phyloP scores from a whole-genome alignment of 768 basidiomycete genomes.

The Pholiota microspora region DNA sequence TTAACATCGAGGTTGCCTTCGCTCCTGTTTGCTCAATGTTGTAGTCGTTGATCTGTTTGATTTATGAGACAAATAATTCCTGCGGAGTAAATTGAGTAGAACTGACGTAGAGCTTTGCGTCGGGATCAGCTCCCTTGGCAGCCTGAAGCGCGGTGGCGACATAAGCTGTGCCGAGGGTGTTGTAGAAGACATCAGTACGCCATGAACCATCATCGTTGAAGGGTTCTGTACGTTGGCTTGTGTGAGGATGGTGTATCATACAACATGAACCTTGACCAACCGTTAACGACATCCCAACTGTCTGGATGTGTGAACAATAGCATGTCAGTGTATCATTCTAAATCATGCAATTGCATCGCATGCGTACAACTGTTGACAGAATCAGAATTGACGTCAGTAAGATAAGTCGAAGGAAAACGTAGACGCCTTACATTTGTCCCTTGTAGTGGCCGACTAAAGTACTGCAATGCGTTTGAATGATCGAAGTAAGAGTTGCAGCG shows the following conservation, averaged over 20 bases:
- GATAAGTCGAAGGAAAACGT: background rate
- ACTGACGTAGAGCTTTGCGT: slow-evolving; percentile 54
- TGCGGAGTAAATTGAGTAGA: no score
- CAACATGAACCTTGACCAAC: slow-evolving; percentile 20
- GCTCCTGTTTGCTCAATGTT: slow-evolving; percentile 42
- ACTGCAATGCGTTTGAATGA: slow-evolving; percentile 46
- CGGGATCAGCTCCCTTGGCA: slow-evolving; percentile 52
- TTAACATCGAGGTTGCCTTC: slow-evolving; percentile 56
- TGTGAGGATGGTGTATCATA: no score
- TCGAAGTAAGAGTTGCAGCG: slow-evolving; percentile 38
- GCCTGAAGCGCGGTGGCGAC: slow-evolving; percentile 48
- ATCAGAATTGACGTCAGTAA: background rate
- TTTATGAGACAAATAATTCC: background rate
- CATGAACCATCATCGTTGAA: slow-evolving; percentile 63
- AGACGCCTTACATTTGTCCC: slow-evolving; percentile 41
- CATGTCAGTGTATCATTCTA: background rate
- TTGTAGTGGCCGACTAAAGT: slow-evolving; percentile 54
- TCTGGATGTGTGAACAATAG: slow-evolving; percentile 22
- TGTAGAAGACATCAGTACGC: slow-evolving; percentile 51
- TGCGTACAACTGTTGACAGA: slow-evolving; percentile 20
- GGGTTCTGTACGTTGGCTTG: no score
- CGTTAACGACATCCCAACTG: slow-evolving; percentile 55
- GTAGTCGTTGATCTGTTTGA: slow-evolving; percentile 35
- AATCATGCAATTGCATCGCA: background rate
- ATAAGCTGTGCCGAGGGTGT: slow-evolving; percentile 44